Conservation (phyloP, 805 yeast species). For the Saturnispora galanensis region DNA sequence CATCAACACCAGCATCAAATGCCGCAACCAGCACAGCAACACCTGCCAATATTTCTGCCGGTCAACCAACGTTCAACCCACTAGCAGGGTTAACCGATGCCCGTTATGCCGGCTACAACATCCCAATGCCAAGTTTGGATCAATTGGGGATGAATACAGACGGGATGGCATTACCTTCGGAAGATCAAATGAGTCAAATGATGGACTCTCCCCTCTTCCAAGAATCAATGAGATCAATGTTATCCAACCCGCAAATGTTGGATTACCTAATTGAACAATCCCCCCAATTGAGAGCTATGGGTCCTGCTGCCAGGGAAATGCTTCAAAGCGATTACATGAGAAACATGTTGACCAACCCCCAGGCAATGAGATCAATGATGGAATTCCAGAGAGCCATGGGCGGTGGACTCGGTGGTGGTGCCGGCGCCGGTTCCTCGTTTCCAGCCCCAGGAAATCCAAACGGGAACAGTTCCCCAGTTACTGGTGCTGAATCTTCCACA, state of each 20-base stretch:
- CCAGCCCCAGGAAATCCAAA: slow-evolving; percentile 40
- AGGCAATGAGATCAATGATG: slow-evolving; percentile 75
- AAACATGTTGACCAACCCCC: slow-evolving; percentile 74
- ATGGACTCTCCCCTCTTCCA: slow-evolving; percentile 75
- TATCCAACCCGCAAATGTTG: slow-evolving; percentile 80
- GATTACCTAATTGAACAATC: slow-evolving; percentile 73
- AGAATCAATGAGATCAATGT: slow-evolving; percentile 72
- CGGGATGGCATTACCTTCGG: slow-evolving; percentile 74
- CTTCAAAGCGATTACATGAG: slow-evolving; percentile 77
- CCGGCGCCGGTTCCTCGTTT: slow-evolving; percentile 25
- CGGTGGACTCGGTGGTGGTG: slow-evolving; percentile 18
- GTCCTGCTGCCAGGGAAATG: slow-evolving; percentile 81
- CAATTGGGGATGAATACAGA: slow-evolving; percentile 70
- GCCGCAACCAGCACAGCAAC: slow-evolving; percentile 2
- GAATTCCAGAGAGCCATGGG: slow-evolving; percentile 51
- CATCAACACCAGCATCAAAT: slow-evolving; percentile 19
- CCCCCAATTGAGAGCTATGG: slow-evolving; percentile 78
- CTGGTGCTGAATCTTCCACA: slow-evolving; percentile 14
- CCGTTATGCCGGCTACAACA: slow-evolving; percentile 79
- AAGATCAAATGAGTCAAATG: slow-evolving; percentile 65
- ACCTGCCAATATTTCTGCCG: slow-evolving; percentile 62
- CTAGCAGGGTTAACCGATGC: slow-evolving; percentile 91
- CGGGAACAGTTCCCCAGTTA: slow-evolving; percentile 12
- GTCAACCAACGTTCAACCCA: slow-evolving; percentile 82
- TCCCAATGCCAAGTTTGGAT: slow-evolving; percentile 74